Evolutionary conservation across 164 flowering plant genomes (phyloP).

Genomic region (Warburgia ugandensis): DNA sequence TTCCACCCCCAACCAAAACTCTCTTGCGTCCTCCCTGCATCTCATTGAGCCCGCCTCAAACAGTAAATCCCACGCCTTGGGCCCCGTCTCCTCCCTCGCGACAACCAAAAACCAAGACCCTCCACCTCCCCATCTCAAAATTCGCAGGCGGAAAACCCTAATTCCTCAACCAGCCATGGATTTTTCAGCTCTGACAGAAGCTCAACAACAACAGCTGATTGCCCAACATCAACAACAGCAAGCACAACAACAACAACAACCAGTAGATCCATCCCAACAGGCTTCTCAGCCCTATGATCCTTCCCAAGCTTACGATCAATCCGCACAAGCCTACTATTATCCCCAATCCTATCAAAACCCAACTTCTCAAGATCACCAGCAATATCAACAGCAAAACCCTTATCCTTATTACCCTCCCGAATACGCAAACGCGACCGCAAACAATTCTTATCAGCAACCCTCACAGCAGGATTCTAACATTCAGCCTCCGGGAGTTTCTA

Average conservation of each 20-base stretch:
- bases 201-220: constrained; percentile 22
- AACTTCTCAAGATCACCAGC: not conserved
- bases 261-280: constrained; percentile 10
- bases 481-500: constrained; percentile 19
- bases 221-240: constrained; percentile 16
- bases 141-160: too few relatives aligned
- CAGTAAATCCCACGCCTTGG: too few relatives aligned
- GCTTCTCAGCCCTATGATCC: constrained; percentile 23
- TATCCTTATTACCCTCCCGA: constrained; percentile 24
- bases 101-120: too few relatives aligned
- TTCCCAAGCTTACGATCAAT: constrained; percentile 18
- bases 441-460: constrained; percentile 11
- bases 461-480: constrained; percentile 13
- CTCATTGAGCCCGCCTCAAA: too few relatives aligned
- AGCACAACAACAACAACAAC: constrained; percentile 16
- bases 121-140: too few relatives aligned
- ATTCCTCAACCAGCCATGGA: constrained; percentile 19
- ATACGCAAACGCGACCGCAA: constrained; percentile 5
- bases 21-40: too few relatives aligned
- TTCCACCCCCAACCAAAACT: too few relatives aligned
- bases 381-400: constrained; percentile 14
- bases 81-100: too few relatives aligned
- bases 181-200: constrained; percentile 21
- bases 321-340: constrained; percentile 11
- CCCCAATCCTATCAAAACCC: constrained; percentile 4